Base-by-base conservation (phyloP, 176 grass and related monocot genomes). In the Aegilops sharonensis region DNA sequence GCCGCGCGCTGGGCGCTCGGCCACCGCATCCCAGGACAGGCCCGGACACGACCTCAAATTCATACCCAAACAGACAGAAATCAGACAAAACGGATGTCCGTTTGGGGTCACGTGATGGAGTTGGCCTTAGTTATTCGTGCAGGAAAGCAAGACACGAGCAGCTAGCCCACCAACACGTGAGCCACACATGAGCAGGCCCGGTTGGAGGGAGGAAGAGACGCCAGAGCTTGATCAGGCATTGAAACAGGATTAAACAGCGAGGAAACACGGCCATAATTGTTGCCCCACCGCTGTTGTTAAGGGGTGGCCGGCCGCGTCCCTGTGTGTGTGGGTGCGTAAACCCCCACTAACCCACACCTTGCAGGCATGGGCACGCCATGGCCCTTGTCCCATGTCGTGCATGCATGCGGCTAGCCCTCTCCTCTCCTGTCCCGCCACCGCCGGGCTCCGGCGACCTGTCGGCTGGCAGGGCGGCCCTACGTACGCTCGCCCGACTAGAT, bases 361-460 rank as follows among this genome's bases (percentile, higher is more conserved):
- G 48, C 70, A 65, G 88, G 47, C 79, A 84, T 90, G 89, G 73
- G 64, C 84, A 11, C 66, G 20, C 80, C 89, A 74, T 50, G 4
- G 36, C 81, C 81, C 48, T 18, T 18, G 50, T 6, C 50, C 15
- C 50, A 54, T 54, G 50, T 5, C 48, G 14, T 52, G 48, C 50
- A 15, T 48, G 57, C 42, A 47, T 75, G 83, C 52, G 32, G 70
- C 80, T 27, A 4, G 42, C 72, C 56, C 18, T 59, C 37, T 15
- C 50, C 50, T 54, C 39, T 18, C 31, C 68, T 36, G 39, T 39
- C 71, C 39, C 39, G 71, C 65, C 79, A 47, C 79, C 21, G 24
- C 30, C 54, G 78, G 79, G 24, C 73, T 76, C 8, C 73, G 45
- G 73, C 73, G 73, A 54, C 73, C 10, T 76, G 73, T 76, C 73